These are phyloP conservation scores for Usnea hakonensis DNA, from an alignment of 495 filamentous ascomycete species.

Conservation along the genomic window DNA sequence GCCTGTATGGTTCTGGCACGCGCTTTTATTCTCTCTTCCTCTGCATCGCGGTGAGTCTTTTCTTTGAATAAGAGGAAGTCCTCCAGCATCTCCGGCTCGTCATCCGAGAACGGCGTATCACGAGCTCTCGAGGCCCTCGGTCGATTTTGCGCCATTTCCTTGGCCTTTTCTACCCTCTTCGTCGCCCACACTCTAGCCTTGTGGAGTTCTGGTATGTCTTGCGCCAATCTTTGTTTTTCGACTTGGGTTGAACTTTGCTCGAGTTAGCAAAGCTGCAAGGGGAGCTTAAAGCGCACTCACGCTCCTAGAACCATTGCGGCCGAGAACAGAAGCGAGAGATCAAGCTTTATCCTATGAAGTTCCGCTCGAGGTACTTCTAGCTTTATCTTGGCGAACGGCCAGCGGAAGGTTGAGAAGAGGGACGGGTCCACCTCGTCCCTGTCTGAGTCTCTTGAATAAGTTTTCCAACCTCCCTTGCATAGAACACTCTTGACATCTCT, in stretches of 20 bases:
- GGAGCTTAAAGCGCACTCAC: neutral
- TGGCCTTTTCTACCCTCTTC: slow-evolving; percentile 2
- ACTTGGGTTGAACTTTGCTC: neutral
- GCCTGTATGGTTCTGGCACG: slow-evolving; percentile 1
- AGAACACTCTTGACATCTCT: slow-evolving; percentile 6
- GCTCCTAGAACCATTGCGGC: slow-evolving; percentile 13
- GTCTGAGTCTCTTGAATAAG: neutral
- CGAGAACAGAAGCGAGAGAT: slow-evolving; percentile 11
- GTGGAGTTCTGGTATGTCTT: slow-evolving; percentile 2
- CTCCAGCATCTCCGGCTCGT: slow-evolving; percentile 9
- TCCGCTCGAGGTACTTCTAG: slow-evolving; percentile 13
- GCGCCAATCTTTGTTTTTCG: neutral
- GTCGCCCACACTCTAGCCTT: slow-evolving; percentile 4
- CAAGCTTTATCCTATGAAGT: slow-evolving; percentile 13
- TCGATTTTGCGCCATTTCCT: neutral
- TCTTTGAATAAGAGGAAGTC: slow-evolving; percentile 5
- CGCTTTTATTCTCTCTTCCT: neutral
- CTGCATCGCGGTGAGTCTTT: neutral
- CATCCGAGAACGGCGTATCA: neutral
- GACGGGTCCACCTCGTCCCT: slow-evolving; percentile 9
- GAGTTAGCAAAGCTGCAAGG: neutral
- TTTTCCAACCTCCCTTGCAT: slow-evolving; percentile 8
- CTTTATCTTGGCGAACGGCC: slow-evolving; percentile 16
- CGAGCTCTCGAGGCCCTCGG: neutral
- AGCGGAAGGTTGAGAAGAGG: slow-evolving; percentile 4